Conservation (phyloP, 805 yeast species). For the Lipomyces lipofer region DNA sequence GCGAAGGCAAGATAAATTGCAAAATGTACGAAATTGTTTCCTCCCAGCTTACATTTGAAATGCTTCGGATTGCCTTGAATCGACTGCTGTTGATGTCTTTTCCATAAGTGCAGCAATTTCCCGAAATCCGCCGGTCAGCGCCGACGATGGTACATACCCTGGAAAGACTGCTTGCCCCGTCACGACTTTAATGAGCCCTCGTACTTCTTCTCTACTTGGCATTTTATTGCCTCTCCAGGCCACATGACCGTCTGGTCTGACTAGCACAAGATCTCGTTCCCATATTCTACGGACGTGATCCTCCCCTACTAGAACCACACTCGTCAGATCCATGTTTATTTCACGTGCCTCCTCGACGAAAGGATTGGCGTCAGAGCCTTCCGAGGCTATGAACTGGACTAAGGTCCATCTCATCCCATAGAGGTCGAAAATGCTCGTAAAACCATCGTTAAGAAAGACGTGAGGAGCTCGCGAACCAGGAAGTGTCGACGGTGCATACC, state of each 20-base stretch:
- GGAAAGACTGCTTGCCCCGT: not conserved
- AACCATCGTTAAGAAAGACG: not conserved
- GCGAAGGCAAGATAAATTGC: too few species aligned
- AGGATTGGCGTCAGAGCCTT: too few species aligned
- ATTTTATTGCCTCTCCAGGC: not conserved
- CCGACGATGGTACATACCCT: not conserved
- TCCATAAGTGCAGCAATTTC: too few species aligned
- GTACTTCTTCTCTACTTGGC: not conserved
- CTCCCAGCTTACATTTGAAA: too few species aligned
- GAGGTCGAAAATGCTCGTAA: not conserved
- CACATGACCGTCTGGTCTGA: not conserved
- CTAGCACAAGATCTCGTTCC: not conserved
- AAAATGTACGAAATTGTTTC: too few species aligned
- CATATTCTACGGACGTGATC: not conserved
- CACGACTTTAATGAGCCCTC: not conserved
- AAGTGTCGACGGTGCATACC: not conserved
- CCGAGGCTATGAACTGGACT: too few species aligned
- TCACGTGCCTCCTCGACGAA: not conserved
- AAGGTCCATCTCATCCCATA: not conserved
- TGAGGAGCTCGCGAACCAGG: not conserved
- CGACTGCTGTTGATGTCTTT: too few species aligned
- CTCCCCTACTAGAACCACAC: not conserved
- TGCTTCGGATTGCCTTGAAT: too few species aligned
- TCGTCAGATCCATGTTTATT: not conserved
- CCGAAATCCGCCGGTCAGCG: too few species aligned